These are phyloP conservation scores for Tolypocladium tundrense DNA, from an alignment of 2,329 filamentous ascomycete genomes.

Conservation along the genomic window DNA sequence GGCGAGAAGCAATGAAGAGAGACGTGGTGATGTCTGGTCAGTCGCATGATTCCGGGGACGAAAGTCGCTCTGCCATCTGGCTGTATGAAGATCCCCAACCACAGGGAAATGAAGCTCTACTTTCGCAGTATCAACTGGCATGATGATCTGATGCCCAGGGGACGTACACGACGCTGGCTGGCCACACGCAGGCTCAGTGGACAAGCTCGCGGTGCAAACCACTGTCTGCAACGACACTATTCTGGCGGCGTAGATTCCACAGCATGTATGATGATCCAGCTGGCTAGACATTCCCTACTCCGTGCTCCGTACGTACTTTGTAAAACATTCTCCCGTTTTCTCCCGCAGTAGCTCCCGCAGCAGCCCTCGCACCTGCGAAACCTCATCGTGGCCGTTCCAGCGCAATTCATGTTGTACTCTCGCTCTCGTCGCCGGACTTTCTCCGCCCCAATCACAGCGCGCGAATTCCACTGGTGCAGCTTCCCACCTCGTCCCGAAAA, in stretches of 20 bases:
- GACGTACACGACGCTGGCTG: not conserved
- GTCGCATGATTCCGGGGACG: too few relatives aligned
- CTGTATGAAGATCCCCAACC: not conserved
- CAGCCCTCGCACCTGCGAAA: not conserved
- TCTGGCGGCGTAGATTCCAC: not conserved
- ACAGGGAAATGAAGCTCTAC: not conserved
- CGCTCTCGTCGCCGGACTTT: constrained; percentile 20
- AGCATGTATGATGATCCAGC: not conserved
- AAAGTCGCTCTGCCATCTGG: not conserved
- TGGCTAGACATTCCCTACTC: too few relatives aligned
- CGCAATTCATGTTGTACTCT: not conserved
- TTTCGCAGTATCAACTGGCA: not conserved
- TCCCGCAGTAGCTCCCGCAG: not conserved
- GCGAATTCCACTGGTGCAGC: constrained; percentile 16
- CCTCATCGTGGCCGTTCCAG: not conserved
- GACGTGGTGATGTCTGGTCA: not conserved
- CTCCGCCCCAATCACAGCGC: constrained; percentile 23
- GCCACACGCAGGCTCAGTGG: not conserved
- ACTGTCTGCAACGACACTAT: not conserved
- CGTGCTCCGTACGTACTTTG: not conserved
- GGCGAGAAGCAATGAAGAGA: not conserved
- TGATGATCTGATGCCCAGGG: too few relatives aligned
- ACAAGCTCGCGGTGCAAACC: not conserved
- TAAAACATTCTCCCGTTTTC: not conserved
- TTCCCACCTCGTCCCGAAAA: constrained; percentile 16